Conservation (phyloP, 2,329 filamentous ascomycete species). For the Leptographium flavum region DNA sequence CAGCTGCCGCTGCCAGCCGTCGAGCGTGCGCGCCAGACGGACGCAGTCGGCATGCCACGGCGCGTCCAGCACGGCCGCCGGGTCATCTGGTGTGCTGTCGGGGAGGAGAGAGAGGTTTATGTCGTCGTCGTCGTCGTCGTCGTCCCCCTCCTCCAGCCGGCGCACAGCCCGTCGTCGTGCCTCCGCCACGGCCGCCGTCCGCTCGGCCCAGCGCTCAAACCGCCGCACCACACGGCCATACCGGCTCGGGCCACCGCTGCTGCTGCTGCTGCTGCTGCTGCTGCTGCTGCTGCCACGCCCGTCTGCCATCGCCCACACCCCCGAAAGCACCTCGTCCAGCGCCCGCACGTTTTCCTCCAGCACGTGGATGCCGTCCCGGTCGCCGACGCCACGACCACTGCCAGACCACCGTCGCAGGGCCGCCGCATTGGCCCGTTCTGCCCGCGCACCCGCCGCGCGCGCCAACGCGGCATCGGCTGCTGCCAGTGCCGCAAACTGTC, state of each 20-base stretch:
- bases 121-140: conserved; percentile 10
- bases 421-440: conserved; percentile 34
- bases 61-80: conserved; percentile 29
- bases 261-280: conserved; percentile 23
- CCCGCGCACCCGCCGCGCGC: conserved; percentile 24
- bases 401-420: conserved; percentile 38
- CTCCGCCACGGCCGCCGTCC: conserved; percentile 30
- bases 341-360: conserved; percentile 40
- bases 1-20: conserved; percentile 16
- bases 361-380: conserved; percentile 15
- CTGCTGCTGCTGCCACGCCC: not conserved
- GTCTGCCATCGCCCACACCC: conserved; percentile 31
- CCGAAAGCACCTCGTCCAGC: conserved; percentile 40
- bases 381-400: conserved; percentile 14
- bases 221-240: conserved; percentile 38
- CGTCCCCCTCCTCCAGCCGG: conserved; percentile 8
- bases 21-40: conserved; percentile 37
- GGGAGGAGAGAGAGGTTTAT: not conserved
- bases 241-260: conserved; percentile 27
- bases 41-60: conserved; percentile 45
- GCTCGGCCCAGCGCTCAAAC: conserved; percentile 46
- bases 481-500: conserved; percentile 27
- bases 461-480: conserved; percentile 18
- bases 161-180: conserved; percentile 18
- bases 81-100: too few species aligned